phyloP scores from a whole-genome alignment of 2,329 filamentous ascomycete genomes.

The Ilyonectria mors-panacis region DNA sequence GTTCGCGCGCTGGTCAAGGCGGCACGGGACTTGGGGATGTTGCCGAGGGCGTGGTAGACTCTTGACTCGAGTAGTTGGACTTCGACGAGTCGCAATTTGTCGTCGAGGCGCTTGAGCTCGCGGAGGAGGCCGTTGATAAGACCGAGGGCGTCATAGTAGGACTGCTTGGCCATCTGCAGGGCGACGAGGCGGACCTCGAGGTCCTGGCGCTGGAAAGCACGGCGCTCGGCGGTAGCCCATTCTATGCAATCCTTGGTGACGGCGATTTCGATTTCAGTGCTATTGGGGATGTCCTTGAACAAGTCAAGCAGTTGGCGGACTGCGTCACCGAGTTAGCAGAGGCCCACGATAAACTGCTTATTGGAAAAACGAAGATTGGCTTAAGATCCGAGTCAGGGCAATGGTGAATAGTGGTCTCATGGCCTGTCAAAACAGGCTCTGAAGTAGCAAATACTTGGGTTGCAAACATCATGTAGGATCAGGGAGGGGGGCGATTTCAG shows the following conservation, averaged over 20 bases:
- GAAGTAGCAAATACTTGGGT: slow-evolving; percentile 99
- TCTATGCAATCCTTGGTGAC: slow-evolving; percentile 99
- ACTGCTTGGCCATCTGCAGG: slow-evolving; percentile 97
- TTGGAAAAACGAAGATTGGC: slow-evolving; percentile 13
- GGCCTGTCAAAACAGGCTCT: slow-evolving; percentile 85
- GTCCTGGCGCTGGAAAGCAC: slow-evolving; percentile 97
- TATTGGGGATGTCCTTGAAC: slow-evolving; percentile 93
- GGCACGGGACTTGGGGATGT: slow-evolving; percentile 95
- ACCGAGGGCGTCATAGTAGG: slow-evolving; percentile 96
- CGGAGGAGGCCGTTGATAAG: slow-evolving; percentile 97
- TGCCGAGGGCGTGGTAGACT: slow-evolving; percentile 97
- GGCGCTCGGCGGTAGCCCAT: slow-evolving; percentile 95
- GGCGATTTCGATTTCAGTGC: slow-evolving; percentile 91
- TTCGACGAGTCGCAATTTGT: slow-evolving; percentile 98
- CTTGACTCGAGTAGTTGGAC: slow-evolving; percentile 97
- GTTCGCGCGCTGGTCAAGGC: slow-evolving; percentile 95
- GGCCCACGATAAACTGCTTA: not conserved
- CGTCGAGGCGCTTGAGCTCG: slow-evolving; percentile 97
- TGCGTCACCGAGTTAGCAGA: slow-evolving; percentile 56
- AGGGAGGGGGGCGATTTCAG: not conserved
- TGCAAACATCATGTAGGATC: slow-evolving; percentile 87
- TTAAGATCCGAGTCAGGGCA: slow-evolving; percentile 76
- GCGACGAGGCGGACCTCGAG: slow-evolving; percentile 95
- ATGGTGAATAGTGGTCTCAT: slow-evolving; percentile 97
- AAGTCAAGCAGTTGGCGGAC: slow-evolving; percentile 97